phyloP scores from a whole-genome alignment of 257 asterid species.

The Echites panduratus region DNA sequence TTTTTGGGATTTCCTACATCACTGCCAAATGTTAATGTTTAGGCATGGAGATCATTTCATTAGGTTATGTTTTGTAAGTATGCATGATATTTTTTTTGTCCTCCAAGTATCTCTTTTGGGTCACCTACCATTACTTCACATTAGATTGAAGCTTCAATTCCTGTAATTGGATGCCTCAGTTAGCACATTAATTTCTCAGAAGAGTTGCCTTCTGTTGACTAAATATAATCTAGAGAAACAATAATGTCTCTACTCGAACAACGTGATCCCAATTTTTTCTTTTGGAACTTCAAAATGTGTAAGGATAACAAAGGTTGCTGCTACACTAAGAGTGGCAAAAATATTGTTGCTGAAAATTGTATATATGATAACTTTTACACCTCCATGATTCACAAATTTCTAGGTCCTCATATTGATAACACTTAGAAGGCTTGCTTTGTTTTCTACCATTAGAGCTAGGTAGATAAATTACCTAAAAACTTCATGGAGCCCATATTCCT shows the following conservation, averaged over 20 bases:
- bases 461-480: background rate
- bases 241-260: background rate
- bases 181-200: background rate
- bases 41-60: background rate
- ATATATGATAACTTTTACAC: background rate
- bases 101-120: background rate
- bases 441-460: background rate
- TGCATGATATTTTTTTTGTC: background rate
- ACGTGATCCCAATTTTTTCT: too few species aligned
- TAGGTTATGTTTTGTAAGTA: background rate
- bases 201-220: background rate
- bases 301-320: background rate
- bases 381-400: background rate
- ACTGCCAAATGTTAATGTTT: constrained; percentile 2
- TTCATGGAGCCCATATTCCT: background rate
- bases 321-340: background rate
- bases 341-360: background rate
- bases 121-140: background rate
- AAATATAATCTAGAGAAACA: background rate
- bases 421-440: background rate
- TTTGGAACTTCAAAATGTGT: background rate
- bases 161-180: background rate
- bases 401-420: background rate
- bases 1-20: constrained; percentile 6
- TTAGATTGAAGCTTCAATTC: background rate